These are phyloP conservation scores for Calonectria pteridis DNA, from an alignment of 2,329 filamentous ascomycete species.

Conservation along the genomic window DNA sequence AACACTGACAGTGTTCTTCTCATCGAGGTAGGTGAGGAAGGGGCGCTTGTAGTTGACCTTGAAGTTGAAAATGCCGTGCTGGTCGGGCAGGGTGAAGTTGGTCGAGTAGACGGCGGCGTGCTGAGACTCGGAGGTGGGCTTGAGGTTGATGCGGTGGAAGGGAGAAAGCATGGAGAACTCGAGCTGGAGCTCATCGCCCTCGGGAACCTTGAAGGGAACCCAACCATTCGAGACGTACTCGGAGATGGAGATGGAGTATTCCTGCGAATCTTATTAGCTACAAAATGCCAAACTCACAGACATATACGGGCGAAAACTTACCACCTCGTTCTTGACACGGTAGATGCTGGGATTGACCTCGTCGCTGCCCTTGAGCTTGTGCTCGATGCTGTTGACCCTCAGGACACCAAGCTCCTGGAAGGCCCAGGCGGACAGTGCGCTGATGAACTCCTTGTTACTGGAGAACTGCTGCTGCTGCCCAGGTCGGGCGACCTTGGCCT, in stretches of 20 bases:
- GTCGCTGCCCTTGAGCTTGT: slow-evolving; percentile 71
- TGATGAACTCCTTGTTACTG: slow-evolving; percentile 87
- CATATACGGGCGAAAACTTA: slow-evolving; percentile 64
- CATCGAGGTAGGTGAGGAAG: slow-evolving; percentile 88
- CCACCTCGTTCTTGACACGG: slow-evolving; percentile 95
- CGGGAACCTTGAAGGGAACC: slow-evolving; percentile 77
- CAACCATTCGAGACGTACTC: slow-evolving; percentile 84
- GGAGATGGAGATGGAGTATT: slow-evolving; percentile 89
- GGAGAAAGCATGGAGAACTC: slow-evolving; percentile 99
- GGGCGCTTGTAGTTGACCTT: slow-evolving; percentile 96
- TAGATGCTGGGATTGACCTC: slow-evolving; percentile 89
- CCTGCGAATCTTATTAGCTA: slow-evolving; percentile 59
- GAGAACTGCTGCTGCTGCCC: slow-evolving; percentile 69
- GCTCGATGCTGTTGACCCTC: slow-evolving; percentile 85
- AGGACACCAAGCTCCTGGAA: slow-evolving; percentile 95
- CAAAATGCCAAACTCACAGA: background rate
- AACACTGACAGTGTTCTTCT: slow-evolving; percentile 95
- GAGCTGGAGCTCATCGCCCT: slow-evolving; percentile 84
- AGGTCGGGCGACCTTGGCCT: slow-evolving; percentile 78
- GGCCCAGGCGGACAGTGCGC: slow-evolving; percentile 90
- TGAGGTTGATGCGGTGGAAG: slow-evolving; percentile 88
- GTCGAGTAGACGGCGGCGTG: slow-evolving; percentile 80
- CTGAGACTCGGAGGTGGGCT: slow-evolving; percentile 66
- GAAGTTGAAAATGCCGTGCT: slow-evolving; percentile 99
- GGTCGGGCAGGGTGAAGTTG: slow-evolving; percentile 88